Conservation (phyloP, 2,329 filamentous ascomycete species). For the Colletotrichum graminicola region DNA sequence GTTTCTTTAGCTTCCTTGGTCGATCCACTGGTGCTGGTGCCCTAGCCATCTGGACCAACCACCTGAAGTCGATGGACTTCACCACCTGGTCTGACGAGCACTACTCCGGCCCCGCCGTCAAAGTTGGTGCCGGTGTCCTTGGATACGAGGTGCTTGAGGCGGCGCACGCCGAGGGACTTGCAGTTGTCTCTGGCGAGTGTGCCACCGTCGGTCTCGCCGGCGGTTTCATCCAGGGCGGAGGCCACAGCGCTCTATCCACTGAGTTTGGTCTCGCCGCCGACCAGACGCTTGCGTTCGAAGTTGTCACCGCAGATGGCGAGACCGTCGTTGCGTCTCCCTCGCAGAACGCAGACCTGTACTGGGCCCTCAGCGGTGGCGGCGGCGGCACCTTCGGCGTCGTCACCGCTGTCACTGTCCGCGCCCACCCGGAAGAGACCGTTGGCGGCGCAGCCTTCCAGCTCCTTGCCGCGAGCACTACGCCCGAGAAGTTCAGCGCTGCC, state of each 20-base stretch:
- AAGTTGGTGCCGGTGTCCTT: constrained; percentile 65
- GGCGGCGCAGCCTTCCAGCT: constrained; percentile 61
- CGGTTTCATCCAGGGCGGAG: constrained; percentile 62
- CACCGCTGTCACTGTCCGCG: constrained; percentile 62
- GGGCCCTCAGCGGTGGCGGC: constrained; percentile 65
- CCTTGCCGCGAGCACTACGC: constrained; percentile 38
- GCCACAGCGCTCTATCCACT: constrained; percentile 57
- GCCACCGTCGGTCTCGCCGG: constrained; percentile 53
- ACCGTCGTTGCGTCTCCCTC: constrained; percentile 56
- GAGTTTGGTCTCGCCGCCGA: constrained; percentile 62
- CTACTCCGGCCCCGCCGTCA: constrained; percentile 66
- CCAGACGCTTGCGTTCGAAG: constrained; percentile 59
- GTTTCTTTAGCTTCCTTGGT: constrained; percentile 46
- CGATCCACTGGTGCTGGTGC: constrained; percentile 54
- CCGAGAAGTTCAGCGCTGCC: constrained; percentile 61
- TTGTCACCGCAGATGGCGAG: constrained; percentile 58
- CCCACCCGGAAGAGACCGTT: constrained; percentile 57
- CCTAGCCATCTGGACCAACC: constrained; percentile 55
- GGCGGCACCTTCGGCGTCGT: constrained; percentile 66
- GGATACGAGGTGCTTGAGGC: constrained; percentile 59
- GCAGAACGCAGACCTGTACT: constrained; percentile 64
- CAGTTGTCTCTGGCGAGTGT: constrained; percentile 41
- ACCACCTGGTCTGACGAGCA: constrained; percentile 51
- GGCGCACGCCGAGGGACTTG: constrained; percentile 47
- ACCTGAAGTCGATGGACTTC: constrained; percentile 57